These are phyloP conservation scores for Suillus luteus DNA, from an alignment of 768 basidiomycete species.

Conservation along the genomic window DNA sequence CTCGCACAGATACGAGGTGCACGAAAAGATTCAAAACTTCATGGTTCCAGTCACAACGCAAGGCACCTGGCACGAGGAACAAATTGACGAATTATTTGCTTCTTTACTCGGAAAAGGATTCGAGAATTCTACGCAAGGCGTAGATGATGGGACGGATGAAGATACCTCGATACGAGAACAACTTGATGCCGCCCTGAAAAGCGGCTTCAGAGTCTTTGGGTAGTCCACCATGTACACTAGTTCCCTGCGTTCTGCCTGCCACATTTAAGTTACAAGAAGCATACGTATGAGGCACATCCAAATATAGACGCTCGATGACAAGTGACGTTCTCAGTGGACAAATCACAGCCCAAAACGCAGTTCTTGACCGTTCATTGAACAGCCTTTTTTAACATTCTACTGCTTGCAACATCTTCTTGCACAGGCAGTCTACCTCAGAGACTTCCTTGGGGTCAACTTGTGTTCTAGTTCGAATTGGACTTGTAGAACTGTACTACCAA, in stretches of 20 bases:
- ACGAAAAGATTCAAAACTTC: slow-evolving; percentile 96
- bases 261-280: not conserved
- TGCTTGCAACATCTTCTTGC: not conserved
- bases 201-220: slow-evolving; percentile 63
- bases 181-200: slow-evolving; percentile 36
- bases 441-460: not conserved
- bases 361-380: not conserved
- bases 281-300: slow-evolving; percentile 17
- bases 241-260: not conserved
- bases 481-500: not conserved
- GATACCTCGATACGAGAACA: slow-evolving; percentile 32
- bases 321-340: slow-evolving; percentile 11
- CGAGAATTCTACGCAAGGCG: slow-evolving; percentile 37
- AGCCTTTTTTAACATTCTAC: not conserved
- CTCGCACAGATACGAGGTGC: slow-evolving; percentile 77
- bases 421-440: not conserved
- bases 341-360: slow-evolving; percentile 6
- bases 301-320: slow-evolving; percentile 25
- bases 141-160: slow-evolving; percentile 27
- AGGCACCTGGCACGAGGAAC: slow-evolving; percentile 91
- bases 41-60: slow-evolving; percentile 81
- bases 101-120: slow-evolving; percentile 82
- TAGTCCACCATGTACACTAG: slow-evolving; percentile 30
- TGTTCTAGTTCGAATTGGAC: not conserved
- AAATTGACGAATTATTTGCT: slow-evolving; percentile 92